Conservation (phyloP, 2,329 filamentous ascomycete species). For the Penicillium sp. region DNA sequence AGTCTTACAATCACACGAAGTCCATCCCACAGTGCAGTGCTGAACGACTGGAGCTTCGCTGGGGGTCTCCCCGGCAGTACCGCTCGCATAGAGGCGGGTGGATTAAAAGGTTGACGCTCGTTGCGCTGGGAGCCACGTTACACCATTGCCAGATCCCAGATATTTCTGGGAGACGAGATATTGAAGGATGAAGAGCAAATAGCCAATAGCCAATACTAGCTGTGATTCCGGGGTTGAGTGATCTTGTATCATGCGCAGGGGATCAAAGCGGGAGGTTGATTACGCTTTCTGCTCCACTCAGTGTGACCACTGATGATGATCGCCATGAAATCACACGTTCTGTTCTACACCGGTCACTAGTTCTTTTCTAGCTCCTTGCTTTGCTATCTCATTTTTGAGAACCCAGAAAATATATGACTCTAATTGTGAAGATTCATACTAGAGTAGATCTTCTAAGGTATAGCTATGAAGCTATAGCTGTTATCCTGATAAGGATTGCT, state of each 20-base stretch:
- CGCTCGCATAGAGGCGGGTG: slow-evolving; percentile 65
- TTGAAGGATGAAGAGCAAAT: not conserved
- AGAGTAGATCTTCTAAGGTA: not conserved
- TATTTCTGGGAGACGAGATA: not conserved
- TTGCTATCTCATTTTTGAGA: not conserved
- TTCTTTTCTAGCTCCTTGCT: not conserved
- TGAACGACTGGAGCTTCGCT: slow-evolving; percentile 74
- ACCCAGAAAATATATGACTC: not conserved
- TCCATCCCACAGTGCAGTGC: slow-evolving; percentile 71
- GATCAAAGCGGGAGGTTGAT: slow-evolving; percentile 18
- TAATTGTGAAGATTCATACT: not conserved
- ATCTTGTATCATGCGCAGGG: slow-evolving; percentile 7
- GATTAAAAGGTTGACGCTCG: slow-evolving; percentile 24
- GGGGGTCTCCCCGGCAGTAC: slow-evolving; percentile 78
- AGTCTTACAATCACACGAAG: slow-evolving; percentile 68
- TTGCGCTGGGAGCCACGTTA: slow-evolving; percentile 29
- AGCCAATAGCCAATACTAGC: not conserved
- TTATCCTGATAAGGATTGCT: not conserved
- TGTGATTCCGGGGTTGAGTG: not conserved
- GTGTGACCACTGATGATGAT: slow-evolving; percentile 6
- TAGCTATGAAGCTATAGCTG: not conserved
- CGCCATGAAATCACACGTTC: not conserved
- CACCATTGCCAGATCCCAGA: slow-evolving; percentile 33
- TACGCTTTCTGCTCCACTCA: slow-evolving; percentile 17
- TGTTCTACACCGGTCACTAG: not conserved